Evolutionary conservation across 2,329 filamentous ascomycete species (phyloP), one percentile per base, ranked within the genome.

Genomic region (Aspergillus phoenicis): DNA sequence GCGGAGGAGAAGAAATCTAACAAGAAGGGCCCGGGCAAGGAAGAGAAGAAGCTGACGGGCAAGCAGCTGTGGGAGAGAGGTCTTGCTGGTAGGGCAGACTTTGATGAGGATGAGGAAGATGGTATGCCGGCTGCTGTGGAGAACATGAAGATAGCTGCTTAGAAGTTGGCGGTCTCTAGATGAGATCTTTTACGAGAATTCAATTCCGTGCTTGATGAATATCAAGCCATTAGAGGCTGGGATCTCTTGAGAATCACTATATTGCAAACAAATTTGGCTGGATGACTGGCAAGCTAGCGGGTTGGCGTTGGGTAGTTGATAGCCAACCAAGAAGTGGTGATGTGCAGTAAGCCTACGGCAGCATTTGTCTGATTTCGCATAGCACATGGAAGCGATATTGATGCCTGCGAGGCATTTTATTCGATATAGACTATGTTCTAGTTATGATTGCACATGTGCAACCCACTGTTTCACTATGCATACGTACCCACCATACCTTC

Each of bases 1-100:
- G 86, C 91, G 65, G 82, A 88, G 36, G 92, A 93, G 53, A 93
- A 96, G 79, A 86, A 91, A 79, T 93, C 91, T 78, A 89, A 91
- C 80, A 89, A 91, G 80, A 95, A 91, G 82, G 69, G 67, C n/a
- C 75, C 77, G 26, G 91, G 91, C 62, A 87, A 91, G 15, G 85
- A 88, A 41, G 85, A 82, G 70, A 81, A 82, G 70, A 88, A 83
- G 71, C 77, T 93, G 66, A 89, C 90, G 1, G 91, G 91, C 17
- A 88, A 81, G 71, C 89, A 94, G 73, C 81, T 94, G 39, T 94
- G 91, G 89, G 90, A 93, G 81, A 84, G 83, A 54, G 91, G 91
- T 28, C 76, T 93, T 70, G 89, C 80, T 54, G 83, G 80, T 52
- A 91, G 88, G 78, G 83, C 77, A 63, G 88, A 89, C 49, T 87